Conservation (phyloP, 805 yeast species). For the Scheffersomyces amazonensis region DNA sequence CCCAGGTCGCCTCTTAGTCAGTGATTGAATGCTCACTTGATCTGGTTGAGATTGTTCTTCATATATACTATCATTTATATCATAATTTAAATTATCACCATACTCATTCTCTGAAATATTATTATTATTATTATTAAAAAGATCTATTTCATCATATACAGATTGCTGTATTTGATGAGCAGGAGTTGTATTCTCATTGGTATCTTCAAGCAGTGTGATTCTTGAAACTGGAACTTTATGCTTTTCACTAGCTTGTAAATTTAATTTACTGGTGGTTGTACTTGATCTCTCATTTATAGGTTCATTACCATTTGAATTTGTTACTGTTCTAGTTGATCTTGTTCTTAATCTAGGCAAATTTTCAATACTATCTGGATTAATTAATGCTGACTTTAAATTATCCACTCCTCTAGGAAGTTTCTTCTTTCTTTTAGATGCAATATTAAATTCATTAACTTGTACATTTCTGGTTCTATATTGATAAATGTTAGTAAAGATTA, state of each 20-base stretch:
- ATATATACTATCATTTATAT: background rate
- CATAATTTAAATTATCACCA: background rate
- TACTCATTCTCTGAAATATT: background rate
- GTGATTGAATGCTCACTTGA: background rate
- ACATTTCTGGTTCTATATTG: conserved; percentile 1
- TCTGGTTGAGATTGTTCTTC: conserved; percentile 1
- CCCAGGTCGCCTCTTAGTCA: conserved; percentile 1
- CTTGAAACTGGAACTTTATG: background rate
- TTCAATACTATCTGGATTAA: conserved; percentile 17
- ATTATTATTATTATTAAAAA: background rate
- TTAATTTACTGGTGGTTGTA: background rate
- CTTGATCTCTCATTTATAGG: background rate
- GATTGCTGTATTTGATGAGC: background rate
- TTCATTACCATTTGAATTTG: too few relatives aligned
- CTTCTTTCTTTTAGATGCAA: background rate
- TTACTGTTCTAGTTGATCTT: background rate
- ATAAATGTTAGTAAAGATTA: too few relatives aligned
- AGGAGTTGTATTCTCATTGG: background rate
- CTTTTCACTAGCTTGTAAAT: background rate
- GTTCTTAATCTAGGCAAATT: conserved; percentile 7
- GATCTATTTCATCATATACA: background rate
- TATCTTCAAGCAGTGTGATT: background rate
- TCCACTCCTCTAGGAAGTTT: background rate
- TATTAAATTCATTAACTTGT: conserved; percentile 1
- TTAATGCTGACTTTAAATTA: conserved; percentile 21